Conservation (phyloP, 148 eudicot genomes). For the Nepenthes mirabilis region DNA sequence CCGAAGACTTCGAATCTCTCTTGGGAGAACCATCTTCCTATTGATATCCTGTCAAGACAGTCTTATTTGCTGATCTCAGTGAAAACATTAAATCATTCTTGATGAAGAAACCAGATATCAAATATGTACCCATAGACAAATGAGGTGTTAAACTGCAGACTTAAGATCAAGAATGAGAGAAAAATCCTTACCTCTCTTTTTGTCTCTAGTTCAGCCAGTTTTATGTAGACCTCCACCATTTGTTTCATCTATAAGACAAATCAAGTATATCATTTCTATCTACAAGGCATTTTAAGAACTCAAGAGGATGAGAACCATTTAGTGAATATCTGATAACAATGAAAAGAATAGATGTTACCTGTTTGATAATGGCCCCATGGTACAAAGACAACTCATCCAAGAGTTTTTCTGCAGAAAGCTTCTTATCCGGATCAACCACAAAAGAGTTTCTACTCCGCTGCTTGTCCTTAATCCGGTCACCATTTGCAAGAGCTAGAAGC, state of each 20-base stretch:
- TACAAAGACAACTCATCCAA: constrained; percentile 54
- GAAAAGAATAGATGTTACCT: constrained; percentile 28
- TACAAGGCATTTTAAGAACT: too few species aligned
- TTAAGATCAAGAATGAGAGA: not conserved
- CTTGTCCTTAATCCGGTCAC: constrained; percentile 93
- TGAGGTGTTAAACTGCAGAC: not conserved
- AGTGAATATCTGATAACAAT: not conserved
- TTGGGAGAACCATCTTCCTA: constrained; percentile 59
- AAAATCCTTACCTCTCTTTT: constrained; percentile 58
- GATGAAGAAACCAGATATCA: not conserved
- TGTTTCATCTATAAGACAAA: constrained; percentile 61
- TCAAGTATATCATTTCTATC: not conserved
- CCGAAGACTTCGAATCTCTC: constrained; percentile 81
- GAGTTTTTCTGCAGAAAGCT: constrained; percentile 89
- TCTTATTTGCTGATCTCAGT: not conserved
- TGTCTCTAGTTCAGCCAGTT: constrained; percentile 94
- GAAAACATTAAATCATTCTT: not conserved
- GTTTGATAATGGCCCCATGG: constrained; percentile 72
- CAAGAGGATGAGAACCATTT: too few species aligned
- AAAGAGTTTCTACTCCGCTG: constrained; percentile 97
- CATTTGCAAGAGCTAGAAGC: constrained; percentile 95
- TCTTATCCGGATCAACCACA: constrained; percentile 93
- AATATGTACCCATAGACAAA: too few species aligned
- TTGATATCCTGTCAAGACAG: constrained; percentile 63
- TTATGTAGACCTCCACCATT: constrained; percentile 94